Evolutionary conservation across 2,329 filamentous ascomycete species (phyloP), one percentile per base, ranked within the genome.

Genomic region (Apiospora hydei): DNA sequence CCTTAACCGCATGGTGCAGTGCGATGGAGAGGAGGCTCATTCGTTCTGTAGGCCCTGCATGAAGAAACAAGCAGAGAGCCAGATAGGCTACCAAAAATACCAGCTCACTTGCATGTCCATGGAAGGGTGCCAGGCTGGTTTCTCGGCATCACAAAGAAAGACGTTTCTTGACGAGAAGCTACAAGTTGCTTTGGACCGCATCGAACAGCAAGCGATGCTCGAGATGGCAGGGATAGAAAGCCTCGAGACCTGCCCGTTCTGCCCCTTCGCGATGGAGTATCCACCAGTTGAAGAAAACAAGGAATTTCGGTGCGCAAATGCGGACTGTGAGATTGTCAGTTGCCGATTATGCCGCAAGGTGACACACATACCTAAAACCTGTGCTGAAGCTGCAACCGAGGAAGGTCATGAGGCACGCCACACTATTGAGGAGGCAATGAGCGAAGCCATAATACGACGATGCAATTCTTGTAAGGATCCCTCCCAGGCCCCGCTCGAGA

Each of bases 351-450:
- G 94, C 81, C 87, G 88, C 44, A 83, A 86, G 69, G 86, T 90
- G 67, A 91, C 91, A 0, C 94, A 97, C 77, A 86, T 94, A 14
- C 94, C 94, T 0, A 86, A 89, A 73, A 91, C 87, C 0, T 97
- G 94, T 76, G 87, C 90, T 46, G 92, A 96, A 78, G 87, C 86
- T 49, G 87, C 87, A 53, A 84, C 81, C 26, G 90, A 94, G 2
- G 87, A 86, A 51, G 89, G 90, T 0, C 79, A 91, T 10, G 87
- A 87, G 4, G 85, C 88, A 24, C 89, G 93, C 21, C 92, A 92
- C 74, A 81, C 85, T 4, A 89, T 97, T 43, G 94, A 97, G 80
- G 94, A 97, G 80, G 94, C 94, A 26, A 96, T 95, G 92, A 94
- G 93, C 2, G 87, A 88, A 21, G 94, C 94, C 1, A 77, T 97